phyloP scores from a whole-genome alignment of 1,284 basidiomycete genomes.

The Marasmius oreades region DNA sequence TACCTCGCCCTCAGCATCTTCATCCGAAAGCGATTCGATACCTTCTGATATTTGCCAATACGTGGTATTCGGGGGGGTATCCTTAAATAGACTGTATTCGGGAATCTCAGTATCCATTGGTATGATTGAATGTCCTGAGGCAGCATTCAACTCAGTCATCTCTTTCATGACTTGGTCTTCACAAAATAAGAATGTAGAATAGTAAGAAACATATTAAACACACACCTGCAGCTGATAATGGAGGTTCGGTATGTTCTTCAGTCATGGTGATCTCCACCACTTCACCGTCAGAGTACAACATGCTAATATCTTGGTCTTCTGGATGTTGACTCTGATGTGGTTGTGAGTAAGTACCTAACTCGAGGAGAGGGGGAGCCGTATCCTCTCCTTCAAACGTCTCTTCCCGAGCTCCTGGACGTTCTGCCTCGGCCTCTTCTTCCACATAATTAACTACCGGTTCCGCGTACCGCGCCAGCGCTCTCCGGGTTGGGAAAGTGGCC shows the following conservation, averaged over 20 bases:
- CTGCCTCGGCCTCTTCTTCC: background rate
- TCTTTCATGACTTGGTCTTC: background rate
- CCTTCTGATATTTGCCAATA: constrained; percentile 4
- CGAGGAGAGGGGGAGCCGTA: background rate
- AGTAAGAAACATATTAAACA: too few species aligned
- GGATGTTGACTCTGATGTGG: too few species aligned
- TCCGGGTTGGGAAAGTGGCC: background rate
- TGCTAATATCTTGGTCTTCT: too few species aligned
- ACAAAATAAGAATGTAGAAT: too few species aligned
- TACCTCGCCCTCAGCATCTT: background rate
- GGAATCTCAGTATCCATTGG: background rate
- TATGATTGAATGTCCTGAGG: background rate
- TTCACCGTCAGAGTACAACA: too few species aligned
- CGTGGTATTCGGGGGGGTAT: background rate
- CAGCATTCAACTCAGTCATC: background rate
- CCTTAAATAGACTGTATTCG: too few species aligned
- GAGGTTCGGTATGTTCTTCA: too few species aligned
- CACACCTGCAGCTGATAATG: too few species aligned
- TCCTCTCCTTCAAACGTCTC: background rate
- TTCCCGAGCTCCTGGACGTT: background rate
- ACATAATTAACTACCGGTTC: background rate
- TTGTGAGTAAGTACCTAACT: background rate
- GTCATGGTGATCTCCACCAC: too few species aligned
- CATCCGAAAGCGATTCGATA: constrained; percentile 2
- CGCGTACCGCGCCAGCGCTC: background rate